phyloP scores from a whole-genome alignment of 495 filamentous ascomycete genomes.

The Rhizodiscina lignyota region DNA sequence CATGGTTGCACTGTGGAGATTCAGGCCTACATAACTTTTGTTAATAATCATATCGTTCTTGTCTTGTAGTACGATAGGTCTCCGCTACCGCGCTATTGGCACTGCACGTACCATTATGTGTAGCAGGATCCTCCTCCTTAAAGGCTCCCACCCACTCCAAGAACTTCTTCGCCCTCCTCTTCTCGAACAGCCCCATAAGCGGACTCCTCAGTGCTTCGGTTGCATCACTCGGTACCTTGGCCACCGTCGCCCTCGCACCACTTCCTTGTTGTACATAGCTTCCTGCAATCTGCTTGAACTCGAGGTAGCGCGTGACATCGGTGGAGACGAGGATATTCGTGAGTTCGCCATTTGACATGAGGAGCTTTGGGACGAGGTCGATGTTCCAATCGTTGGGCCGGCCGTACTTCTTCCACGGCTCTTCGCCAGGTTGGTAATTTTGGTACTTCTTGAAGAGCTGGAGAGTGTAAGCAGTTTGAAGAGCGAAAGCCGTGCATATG shows the following conservation, averaged over 20 bases:
- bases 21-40: conserved; percentile 45
- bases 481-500: too few species aligned
- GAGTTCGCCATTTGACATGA: conserved; percentile 96
- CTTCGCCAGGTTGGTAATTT: conserved; percentile 61
- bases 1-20: conserved; percentile 68
- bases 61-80: not conserved
- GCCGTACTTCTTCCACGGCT: conserved; percentile 96
- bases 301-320: conserved; percentile 91
- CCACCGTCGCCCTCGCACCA: conserved; percentile 68
- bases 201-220: conserved; percentile 80
- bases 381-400: conserved; percentile 99
- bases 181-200: conserved; percentile 94
- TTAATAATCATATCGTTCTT: conserved; percentile 6
- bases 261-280: conserved; percentile 88
- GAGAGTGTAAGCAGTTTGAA: too few species aligned
- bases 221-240: conserved; percentile 92
- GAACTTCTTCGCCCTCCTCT: conserved; percentile 90
- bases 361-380: conserved; percentile 90
- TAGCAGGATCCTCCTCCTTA: conserved; percentile 63
- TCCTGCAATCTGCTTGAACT: conserved; percentile 96
- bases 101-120: conserved; percentile 57
- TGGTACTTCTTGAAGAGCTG: conserved; percentile 93
- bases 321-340: conserved; percentile 96
- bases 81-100: too few species aligned
- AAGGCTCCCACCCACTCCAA: conserved; percentile 93